These are phyloP conservation scores for Monosporascus sp. DNA, from an alignment of 2,329 filamentous ascomycete species.

Conservation along the genomic window DNA sequence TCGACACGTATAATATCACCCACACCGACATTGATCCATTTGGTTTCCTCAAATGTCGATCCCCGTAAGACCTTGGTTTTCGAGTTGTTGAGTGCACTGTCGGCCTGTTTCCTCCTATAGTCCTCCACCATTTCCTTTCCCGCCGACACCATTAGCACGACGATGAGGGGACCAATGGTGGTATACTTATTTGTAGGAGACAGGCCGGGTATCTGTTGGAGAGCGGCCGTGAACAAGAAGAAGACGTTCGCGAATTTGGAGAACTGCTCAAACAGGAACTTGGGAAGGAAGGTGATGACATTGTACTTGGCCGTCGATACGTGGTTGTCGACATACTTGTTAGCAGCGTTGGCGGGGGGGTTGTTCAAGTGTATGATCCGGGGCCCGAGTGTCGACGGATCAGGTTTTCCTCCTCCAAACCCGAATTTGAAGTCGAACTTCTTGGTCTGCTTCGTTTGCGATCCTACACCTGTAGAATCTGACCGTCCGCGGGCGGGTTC, in stretches of 20 bases:
- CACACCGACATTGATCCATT: slow-evolving; percentile 89
- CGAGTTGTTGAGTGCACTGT: slow-evolving; percentile 81
- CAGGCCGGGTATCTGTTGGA: slow-evolving; percentile 93
- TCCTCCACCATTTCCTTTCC: slow-evolving; percentile 94
- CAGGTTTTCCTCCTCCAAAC: slow-evolving; percentile 75
- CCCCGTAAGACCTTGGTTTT: slow-evolving; percentile 79
- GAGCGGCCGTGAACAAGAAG: slow-evolving; percentile 91
- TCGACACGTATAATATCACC: slow-evolving; percentile 91
- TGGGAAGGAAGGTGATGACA: slow-evolving; percentile 83
- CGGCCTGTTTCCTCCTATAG: slow-evolving; percentile 80
- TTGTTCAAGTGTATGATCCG: slow-evolving; percentile 96
- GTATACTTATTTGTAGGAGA: slow-evolving; percentile 95
- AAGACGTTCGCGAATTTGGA: slow-evolving; percentile 99
- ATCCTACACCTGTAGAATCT: slow-evolving; percentile 16
- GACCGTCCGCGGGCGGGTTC: slow-evolving; percentile 52
- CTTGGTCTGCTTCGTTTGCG: slow-evolving; percentile 43
- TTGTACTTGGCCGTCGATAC: slow-evolving; percentile 99
- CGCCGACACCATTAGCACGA: slow-evolving; percentile 91
- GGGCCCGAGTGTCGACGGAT: slow-evolving; percentile 86
- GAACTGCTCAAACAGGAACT: slow-evolving; percentile 97
- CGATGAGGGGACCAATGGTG: slow-evolving; percentile 86
- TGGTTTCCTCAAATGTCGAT: slow-evolving; percentile 76
- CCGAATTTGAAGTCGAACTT: slow-evolving; percentile 86
- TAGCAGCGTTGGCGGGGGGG: slow-evolving; percentile 78
- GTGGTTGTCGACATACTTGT: slow-evolving; percentile 94